Evolutionary conservation across 352 stramenopile genomes (phyloP), one percentile per base, ranked within the genome.

Genomic region (Pelagophyceae sp.): DNA sequence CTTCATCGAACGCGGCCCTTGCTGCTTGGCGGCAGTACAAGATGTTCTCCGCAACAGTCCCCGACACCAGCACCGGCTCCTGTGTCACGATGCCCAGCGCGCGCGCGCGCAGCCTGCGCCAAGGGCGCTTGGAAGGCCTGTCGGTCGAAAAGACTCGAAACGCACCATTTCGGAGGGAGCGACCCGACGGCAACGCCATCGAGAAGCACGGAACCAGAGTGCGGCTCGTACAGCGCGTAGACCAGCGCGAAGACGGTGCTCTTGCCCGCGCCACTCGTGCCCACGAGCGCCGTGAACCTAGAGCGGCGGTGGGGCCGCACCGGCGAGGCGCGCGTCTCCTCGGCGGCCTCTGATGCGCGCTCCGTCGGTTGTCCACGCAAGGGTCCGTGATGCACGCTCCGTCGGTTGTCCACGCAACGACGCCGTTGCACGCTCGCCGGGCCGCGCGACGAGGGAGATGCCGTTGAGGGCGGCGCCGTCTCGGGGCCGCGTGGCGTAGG

Each of bases 31-130:
- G 63, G 65, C 85, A 82, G 76, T 87, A 88, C 11, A 65, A 64
- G 61, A 89, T 86, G 75, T 89, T 89, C 70, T 88, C 83, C 32
- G 75, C 38, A 75, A 88, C 80, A 25, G 80, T 83, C 20, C 80
- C 70, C 58, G 77, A 79, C 78, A 89, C 87, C 0, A 89, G 67
- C 15, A 77, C 71, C 31, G 84, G 83, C 67, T 90, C 85, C 76
- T 90, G 85, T 25, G 80, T 72, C 1, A 89, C 85, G 35, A 86
- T 80, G 72, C 82, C 83, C 45, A 89, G 82, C 25, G 86, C 82
- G 25, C 87, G 83, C 67, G 95, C 90, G 29, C 98, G 85, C 70
- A 88, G 96, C n/a, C n/a, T n/a, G n/a, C n/a, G 50, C 50, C 17
- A n/a, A n/a, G n/a, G n/a, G n/a, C n/a, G n/a, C n/a, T n/a, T n/a